Conservation (phyloP, 1,284 basidiomycete species). For the Takashimella koratensis region DNA sequence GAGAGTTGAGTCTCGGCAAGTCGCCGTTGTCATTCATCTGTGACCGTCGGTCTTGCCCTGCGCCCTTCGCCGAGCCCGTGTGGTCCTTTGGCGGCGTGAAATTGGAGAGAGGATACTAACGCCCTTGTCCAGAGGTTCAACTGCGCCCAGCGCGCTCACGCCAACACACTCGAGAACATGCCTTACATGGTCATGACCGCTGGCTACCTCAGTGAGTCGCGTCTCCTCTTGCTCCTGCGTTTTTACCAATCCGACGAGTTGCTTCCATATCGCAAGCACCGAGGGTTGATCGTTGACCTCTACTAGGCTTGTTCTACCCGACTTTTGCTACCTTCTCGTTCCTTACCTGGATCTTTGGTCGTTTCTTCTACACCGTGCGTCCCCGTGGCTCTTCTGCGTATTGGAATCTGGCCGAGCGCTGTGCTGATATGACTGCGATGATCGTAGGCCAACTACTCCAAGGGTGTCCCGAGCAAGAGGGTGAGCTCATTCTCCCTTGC, state of each 20-base stretch:
- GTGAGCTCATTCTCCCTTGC: constrained; percentile 10
- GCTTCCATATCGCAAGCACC: constrained; percentile 9
- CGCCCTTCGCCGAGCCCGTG: too few relatives aligned
- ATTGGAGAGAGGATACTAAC: too few relatives aligned
- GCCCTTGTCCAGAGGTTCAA: constrained; percentile 33
- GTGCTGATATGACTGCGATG: too few relatives aligned
- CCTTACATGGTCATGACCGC: constrained; percentile 27
- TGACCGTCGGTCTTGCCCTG: too few relatives aligned
- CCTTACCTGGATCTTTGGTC: constrained; percentile 25
- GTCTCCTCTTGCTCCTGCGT: not conserved
- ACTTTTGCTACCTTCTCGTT: constrained; percentile 22
- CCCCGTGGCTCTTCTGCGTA: not conserved
- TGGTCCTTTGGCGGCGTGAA: too few relatives aligned
- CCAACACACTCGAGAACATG: constrained; percentile 42
- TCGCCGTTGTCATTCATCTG: too few relatives aligned
- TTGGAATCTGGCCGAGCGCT: not conserved
- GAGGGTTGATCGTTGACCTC: too few relatives aligned
- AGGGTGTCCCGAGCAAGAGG: constrained; percentile 19
- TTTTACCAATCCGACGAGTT: not conserved
- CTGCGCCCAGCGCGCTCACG: constrained; percentile 41
- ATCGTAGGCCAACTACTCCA: constrained; percentile 29
- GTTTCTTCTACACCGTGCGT: constrained; percentile 36
- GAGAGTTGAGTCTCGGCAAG: not conserved
- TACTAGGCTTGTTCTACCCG: constrained; percentile 40
- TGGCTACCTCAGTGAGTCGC: constrained; percentile 30